phyloP scores from a whole-genome alignment of 2,329 filamentous ascomycete genomes.

The Ceratocystis eucalypticola region DNA sequence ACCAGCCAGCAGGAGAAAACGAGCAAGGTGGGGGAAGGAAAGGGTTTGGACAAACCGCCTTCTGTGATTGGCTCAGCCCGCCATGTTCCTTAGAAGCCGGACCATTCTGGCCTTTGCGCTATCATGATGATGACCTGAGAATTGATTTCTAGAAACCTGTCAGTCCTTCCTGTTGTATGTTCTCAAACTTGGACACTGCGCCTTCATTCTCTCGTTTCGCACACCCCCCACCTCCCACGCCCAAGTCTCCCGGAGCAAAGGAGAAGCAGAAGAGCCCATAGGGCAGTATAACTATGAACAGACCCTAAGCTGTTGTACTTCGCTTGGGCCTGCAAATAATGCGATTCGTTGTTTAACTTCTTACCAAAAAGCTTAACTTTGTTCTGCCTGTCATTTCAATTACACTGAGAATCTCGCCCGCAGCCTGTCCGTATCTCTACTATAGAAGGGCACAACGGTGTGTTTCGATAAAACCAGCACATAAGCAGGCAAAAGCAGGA shows the following conservation, averaged over 20 bases:
- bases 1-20: background rate
- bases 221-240: background rate
- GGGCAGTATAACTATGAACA: background rate
- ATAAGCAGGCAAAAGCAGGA: background rate
- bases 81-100: background rate
- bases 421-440: background rate
- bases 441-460: background rate
- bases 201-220: background rate
- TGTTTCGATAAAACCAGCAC: background rate
- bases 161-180: background rate
- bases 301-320: background rate
- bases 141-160: constrained; percentile 1
- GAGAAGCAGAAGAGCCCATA: too few relatives aligned
- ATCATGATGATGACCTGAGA: background rate
- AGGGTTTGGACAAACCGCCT: background rate
- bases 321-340: background rate
- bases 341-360: background rate
- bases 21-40: background rate
- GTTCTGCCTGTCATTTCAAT: constrained; percentile 5
- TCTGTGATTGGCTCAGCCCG: background rate
- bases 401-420: background rate
- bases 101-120: background rate
- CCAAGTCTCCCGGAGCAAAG: background rate
- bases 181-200: background rate
- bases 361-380: constrained; percentile 5